phyloP scores from a whole-genome alignment of 306 rosid species.

The Begonia peltatifolia region DNA sequence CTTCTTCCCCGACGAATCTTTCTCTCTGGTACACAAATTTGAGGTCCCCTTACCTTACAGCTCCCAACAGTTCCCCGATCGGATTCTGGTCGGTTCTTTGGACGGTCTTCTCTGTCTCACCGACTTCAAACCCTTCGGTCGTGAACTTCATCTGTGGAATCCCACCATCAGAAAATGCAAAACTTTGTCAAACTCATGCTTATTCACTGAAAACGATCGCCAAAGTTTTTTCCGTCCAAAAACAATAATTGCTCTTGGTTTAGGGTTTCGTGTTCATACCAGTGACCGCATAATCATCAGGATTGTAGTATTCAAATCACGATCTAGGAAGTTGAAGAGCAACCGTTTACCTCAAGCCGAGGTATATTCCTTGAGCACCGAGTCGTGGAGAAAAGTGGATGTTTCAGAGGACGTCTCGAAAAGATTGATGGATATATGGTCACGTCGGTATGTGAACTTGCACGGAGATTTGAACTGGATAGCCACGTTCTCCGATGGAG shows the following conservation, averaged over 20 bases:
- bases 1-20: neutral
- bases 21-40: neutral
- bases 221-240: neutral
- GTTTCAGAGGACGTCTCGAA: neutral
- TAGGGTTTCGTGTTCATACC: neutral
- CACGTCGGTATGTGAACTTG: neutral
- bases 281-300: neutral
- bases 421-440: neutral
- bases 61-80: too few species aligned
- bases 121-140: neutral
- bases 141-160: neutral
- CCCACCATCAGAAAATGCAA: neutral
- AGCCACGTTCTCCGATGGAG: neutral
- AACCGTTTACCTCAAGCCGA: neutral
- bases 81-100: neutral
- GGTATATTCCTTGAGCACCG: neutral
- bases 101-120: neutral
- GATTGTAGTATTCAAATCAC: neutral
- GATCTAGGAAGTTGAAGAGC: neutral
- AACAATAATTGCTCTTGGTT: neutral
- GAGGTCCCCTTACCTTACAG: too few species aligned
- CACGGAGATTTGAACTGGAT: neutral
- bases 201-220: neutral
- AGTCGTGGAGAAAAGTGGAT: neutral
- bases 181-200: neutral